A percentile compares a stretch with the other conserved stretches of the same genome.
These are phyloP conservation scores for Colletotrichum limetticola DNA, from an alignment of 2,329 filamentous ascomycete genomes.

Conservation along the genomic window DNA sequence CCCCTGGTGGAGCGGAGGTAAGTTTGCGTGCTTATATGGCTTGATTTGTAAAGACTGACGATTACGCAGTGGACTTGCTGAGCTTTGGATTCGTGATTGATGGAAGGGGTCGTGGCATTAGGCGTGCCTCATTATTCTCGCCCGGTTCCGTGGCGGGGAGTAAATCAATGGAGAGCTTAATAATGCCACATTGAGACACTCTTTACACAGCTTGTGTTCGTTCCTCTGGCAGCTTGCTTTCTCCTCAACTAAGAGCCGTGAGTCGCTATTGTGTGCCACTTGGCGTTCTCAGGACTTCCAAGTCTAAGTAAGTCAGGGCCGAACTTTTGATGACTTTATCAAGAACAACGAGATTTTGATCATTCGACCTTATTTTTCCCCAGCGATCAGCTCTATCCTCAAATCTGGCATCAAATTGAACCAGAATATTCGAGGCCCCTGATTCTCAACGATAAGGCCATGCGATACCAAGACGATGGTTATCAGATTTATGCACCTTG, in stretches of 20 bases:
- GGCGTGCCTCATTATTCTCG: neutral
- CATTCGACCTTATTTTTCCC: no score
- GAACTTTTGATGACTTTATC: neutral
- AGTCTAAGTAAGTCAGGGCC: neutral
- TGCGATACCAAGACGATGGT: neutral
- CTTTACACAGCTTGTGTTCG: neutral
- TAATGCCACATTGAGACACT: neutral
- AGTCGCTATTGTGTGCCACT: neutral
- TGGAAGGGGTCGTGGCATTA: neutral
- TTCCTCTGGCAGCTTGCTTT: neutral
- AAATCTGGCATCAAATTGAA: no score
- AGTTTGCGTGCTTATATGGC: neutral
- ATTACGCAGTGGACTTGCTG: neutral
- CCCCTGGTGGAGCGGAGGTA: conserved; percentile 26
- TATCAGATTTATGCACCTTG: neutral
- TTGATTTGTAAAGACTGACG: neutral
- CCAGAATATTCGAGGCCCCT: neutral
- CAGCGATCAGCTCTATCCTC: no score
- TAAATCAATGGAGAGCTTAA: neutral
- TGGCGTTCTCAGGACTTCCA: neutral
- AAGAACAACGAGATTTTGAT: no score
- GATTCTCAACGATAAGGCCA: neutral
- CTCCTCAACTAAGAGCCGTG: neutral
- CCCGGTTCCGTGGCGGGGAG: neutral
- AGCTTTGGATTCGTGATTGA: neutral